Base-by-base conservation (phyloP, 495 filamentous ascomycete genomes). In the Corynascus novoguineensis region DNA sequence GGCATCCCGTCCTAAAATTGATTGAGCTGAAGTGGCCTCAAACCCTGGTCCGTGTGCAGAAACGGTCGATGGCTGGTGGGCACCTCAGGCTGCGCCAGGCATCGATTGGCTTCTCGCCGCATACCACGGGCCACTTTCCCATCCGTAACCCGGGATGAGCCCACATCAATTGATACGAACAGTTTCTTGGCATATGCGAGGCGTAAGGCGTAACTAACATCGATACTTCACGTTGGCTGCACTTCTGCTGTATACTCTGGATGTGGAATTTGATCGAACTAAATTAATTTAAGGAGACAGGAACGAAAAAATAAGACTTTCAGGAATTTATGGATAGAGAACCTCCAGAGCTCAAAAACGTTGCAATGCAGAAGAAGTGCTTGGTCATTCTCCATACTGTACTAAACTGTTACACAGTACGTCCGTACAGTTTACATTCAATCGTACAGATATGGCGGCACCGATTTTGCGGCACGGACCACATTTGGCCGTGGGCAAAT, bases 1-100 rank as follows among this genome's bases (percentile, higher is more conserved):
- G 41, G 41, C 58, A 55, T 32, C 22, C 41, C 53, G 14, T 28
- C 11, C 24, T 27, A 46, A 63, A 61, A 63, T 62, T 63, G 53
- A 61, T 47, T 44, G 56, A 68, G 64, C 58, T 63, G 60, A 68
- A 68, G 64, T 69, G 66, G 66, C 64, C 66, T 69, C 41, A 66
- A 64, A 58, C 61, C 60, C 59, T 54, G 54, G 38, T 53, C 50
- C 15, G 53, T 35, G n/a, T n/a, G n/a, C n/a, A n/a, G n/a, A 53
- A 48, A 34, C 25, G 50, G 54, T 45, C 37, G 44, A n/a, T 38
- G 45, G 28, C 34, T 21, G 8, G 48, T 37, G 55, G 59, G 41
- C n/a, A n/a, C 22, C 48, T 21, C 12, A 15, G 15, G 40, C 21
- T 29, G 12, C 2, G 10, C 3, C 17, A 17, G 3, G 31, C 28